A percentile compares a stretch with the other conserved stretches of the same genome.
Conservation (phyloP, 257 asterid genomes). For the Parsonsia alboflavescens region DNA sequence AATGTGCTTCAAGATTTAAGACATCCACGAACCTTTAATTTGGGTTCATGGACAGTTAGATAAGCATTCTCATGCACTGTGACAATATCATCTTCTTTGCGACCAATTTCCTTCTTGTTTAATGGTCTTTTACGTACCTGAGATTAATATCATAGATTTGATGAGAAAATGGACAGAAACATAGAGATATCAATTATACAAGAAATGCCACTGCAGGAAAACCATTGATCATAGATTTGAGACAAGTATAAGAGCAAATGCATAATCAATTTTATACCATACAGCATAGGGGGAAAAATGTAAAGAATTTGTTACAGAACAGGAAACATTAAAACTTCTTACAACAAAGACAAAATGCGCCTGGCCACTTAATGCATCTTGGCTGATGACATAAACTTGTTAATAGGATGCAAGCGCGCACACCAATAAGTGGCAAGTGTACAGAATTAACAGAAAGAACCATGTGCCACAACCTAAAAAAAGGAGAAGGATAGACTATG, state of each 20-base stretch:
- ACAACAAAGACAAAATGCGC: not conserved
- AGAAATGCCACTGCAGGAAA: not conserved
- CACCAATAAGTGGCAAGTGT: not conserved
- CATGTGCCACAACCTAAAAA: not conserved
- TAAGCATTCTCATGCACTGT: constrained; percentile 66
- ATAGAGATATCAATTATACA: not conserved
- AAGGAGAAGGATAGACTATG: not conserved
- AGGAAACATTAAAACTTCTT: not conserved
- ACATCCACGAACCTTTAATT: constrained; percentile 58
- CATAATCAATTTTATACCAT: not conserved
- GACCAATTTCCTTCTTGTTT: constrained; percentile 83
- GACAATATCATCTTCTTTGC: constrained; percentile 91
- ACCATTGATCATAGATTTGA: not conserved
- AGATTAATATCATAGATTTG: constrained; percentile 11
- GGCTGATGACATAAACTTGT: not conserved
- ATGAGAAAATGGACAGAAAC: not conserved
- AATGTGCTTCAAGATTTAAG: not conserved
- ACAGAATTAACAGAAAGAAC: not conserved
- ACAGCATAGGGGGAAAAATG: no score
- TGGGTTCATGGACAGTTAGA: constrained; percentile 86
- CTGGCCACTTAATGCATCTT: not conserved
- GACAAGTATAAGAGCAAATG: not conserved
- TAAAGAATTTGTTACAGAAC: not conserved
- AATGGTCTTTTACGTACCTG: constrained; percentile 98
- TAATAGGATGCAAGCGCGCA: not conserved